Evolutionary conservation across 495 filamentous ascomycete species (phyloP), one percentile per base, ranked within the genome.

Genomic region (Aspergillus sclerotioniger): DNA sequence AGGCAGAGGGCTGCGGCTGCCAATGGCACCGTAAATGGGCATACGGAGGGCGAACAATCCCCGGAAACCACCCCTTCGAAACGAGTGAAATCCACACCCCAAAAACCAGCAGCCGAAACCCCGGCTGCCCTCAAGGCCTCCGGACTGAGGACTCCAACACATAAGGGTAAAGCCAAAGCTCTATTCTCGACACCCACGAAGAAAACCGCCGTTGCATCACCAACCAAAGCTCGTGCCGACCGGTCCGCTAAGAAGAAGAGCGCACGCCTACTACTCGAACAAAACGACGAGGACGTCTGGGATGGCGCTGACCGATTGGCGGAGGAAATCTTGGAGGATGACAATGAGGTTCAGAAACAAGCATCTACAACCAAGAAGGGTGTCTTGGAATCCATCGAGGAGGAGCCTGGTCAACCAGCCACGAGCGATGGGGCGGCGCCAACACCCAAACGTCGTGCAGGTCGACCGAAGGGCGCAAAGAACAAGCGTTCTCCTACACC

Each of bases 161-260:
- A 76, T 15, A 71, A 69, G 53, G 68, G 70, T 33, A 76, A 71
- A 56, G 76, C 75, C 8, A 71, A 67, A 21, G 66, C 68, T 15
- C 58, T 78, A 12, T 79, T 79, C 59, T 67, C 74, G 16, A 79
- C 75, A 0, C 71, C 75, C 21, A 70, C 72, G 16, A 77, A 73
- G 51, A 47, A 64, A 13, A 60, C 64, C 5, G 57, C 51, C 20
- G 65, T 62, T 16, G 52, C 66, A 13, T 87, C 80, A 10, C 83
- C 87, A 12, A 77, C 82, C 31, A 80, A 80, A 64, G 75, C 78
- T 45, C 82, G 81, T 63, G 87, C 86, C 19, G 89, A 96, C 69
- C 82, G 87, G 8, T 96, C 91, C 0, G 93, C 92, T 3, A 84
- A 90, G 64, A 87, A 87, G 63, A 96, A 96, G 76, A 96, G 90